Percentiles rank a stretch among this genome's conserved stretches.
Conservation (phyloP, 352 stramenopile genomes). For the Plasmopara viticola region DNA sequence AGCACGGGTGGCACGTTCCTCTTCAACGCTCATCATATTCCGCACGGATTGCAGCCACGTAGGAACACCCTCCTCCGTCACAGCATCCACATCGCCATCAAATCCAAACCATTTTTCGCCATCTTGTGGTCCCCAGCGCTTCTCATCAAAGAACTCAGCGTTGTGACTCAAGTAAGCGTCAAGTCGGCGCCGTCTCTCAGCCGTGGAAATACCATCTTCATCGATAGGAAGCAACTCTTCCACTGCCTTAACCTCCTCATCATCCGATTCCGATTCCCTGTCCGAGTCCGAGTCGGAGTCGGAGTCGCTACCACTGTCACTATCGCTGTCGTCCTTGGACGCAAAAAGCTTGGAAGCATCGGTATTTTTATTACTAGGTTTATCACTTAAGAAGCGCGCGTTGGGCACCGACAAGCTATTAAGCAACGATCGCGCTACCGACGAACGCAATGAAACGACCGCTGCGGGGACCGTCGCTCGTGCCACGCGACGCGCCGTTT, state of each 20-base stretch:
- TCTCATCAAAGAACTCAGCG: slow-evolving; percentile 59
- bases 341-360: slow-evolving; percentile 25
- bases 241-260: slow-evolving; percentile 12
- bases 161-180: slow-evolving; percentile 35
- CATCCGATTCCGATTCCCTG: slow-evolving; percentile 12
- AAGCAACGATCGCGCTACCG: slow-evolving; percentile 5
- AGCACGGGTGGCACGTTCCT: slow-evolving; percentile 59
- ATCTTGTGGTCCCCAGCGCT: slow-evolving; percentile 56
- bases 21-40: slow-evolving; percentile 53
- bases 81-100: slow-evolving; percentile 64
- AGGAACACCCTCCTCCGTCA: slow-evolving; percentile 71
- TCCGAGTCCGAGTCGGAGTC: slow-evolving; percentile 23
- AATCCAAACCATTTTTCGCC: slow-evolving; percentile 78
- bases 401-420: slow-evolving; percentile 7
- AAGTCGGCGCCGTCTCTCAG: slow-evolving; percentile 22
- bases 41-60: slow-evolving; percentile 80
- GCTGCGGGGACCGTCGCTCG: slow-evolving; percentile 15
- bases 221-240: slow-evolving; percentile 29
- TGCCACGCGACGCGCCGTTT: slow-evolving; percentile 25
- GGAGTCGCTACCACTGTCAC: slow-evolving; percentile 5
- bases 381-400: slow-evolving; percentile 21
- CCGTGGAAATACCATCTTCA: slow-evolving; percentile 26
- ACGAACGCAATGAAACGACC: slow-evolving; percentile 5
- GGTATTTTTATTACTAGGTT: slow-evolving; percentile 13
- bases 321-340: slow-evolving; percentile 15